Percentiles rank a stretch among this genome's conserved stretches.
These are phyloP conservation scores for Forsythia viridissima DNA, from an alignment of 257 asterid species.

Conservation along the genomic window DNA sequence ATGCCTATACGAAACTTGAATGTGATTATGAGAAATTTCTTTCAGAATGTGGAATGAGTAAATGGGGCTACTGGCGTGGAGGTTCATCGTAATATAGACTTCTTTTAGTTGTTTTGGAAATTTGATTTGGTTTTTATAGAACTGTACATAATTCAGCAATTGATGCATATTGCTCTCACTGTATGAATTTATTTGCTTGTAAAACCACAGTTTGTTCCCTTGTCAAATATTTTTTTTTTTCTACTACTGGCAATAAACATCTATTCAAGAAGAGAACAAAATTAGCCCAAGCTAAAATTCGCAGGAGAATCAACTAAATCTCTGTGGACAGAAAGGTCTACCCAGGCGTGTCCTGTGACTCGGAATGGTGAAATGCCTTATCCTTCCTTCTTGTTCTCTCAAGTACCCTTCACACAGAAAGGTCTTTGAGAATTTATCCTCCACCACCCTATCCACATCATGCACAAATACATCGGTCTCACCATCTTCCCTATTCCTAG, in stretches of 20 bases:
- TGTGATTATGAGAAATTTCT: constrained; percentile 67
- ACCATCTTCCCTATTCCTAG: constrained; percentile 64
- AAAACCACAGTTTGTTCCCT: not conserved
- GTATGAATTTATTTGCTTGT: not conserved
- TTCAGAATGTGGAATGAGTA: constrained; percentile 71
- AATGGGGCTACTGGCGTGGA: constrained; percentile 66
- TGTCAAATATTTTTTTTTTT: not conserved
- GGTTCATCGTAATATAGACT: constrained; percentile 42
- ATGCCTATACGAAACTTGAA: constrained; percentile 44
- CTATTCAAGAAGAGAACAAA: not conserved
- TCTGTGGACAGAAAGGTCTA: constrained; percentile 72
- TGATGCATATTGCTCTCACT: not conserved
- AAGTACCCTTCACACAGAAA: constrained; percentile 80
- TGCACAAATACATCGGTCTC: constrained; percentile 89
- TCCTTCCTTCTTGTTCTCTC: constrained; percentile 62
- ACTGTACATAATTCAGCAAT: not conserved
- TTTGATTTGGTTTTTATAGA: not conserved
- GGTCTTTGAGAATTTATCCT: constrained; percentile 69
- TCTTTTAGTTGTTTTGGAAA: not conserved
- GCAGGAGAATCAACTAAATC: not conserved
- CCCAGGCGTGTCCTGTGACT: constrained; percentile 56
- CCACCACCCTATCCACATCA: constrained; percentile 78
- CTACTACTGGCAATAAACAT: not conserved
- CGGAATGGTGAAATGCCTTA: constrained; percentile 77
- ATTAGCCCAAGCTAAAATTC: not conserved